Base-by-base conservation (phyloP, 2,329 filamentous ascomycete genomes). In the Diaporthe sp. region DNA sequence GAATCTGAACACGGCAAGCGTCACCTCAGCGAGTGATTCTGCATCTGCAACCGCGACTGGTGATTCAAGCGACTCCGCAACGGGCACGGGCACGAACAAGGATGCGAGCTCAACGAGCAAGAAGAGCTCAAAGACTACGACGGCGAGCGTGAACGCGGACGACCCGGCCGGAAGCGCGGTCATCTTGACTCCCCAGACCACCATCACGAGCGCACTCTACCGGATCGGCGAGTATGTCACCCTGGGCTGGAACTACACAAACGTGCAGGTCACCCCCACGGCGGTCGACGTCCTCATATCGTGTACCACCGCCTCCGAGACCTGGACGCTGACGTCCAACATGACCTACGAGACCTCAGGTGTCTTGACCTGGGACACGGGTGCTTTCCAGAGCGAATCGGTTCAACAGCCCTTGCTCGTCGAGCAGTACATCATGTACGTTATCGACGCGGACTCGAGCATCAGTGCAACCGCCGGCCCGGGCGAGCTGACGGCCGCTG, bases 231-330 rank as follows among this genome's bases (percentile, higher is more conserved):
- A 92, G 79, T 85, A 85, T 58, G 84, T 92, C 57, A 92, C 90
- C 19, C 91, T 89, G 82, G 87, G 83, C 61, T 93, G 91, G 90
- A 92, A 92, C 83, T 93, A 92, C 84, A 93, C 91, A 4, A 88
- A 87, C 58, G 81, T 93, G 40, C 84, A 86, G 72, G 89, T 84
- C 35, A 88, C 85, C 1, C 91, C 91, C 2, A 90, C 89, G 4
- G 91, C 90, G 54, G 80, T 93, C 74, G 90, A 93, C 77, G 84
- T 93, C 19, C 81, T 92, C 74, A 85, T 90, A 45, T 89, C 88
- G 77, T 91, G 89, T 84, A 87, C 87, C 54, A 81, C 81, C 10
- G 88, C 86, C 58, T 82, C 85, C 28, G 84, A 86, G 75, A 88
- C 90, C 2, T 92, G 89, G 84, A 92, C 91, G 22, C 84, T 93